Base-by-base conservation (phyloP, 352 stramenopile genomes). In the Pythium aristosporum region DNA sequence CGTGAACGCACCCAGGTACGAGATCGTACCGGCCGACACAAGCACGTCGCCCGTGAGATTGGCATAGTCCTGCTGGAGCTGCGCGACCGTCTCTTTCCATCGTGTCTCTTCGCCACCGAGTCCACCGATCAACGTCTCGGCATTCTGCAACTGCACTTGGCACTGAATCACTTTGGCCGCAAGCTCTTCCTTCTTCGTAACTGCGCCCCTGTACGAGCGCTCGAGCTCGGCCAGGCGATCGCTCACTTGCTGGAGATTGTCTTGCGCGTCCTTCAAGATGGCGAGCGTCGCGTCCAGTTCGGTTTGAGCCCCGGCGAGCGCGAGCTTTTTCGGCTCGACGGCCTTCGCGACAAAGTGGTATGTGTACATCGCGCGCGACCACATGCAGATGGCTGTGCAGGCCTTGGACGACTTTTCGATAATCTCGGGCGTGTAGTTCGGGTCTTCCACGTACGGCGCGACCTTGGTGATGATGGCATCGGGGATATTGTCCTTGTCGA, bases 401-500 rank as follows among this genome's bases (percentile, higher is more conserved):
- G 91, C 91, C 60, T 96, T 96, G 1, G 89, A 97, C 3, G 91
- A 94, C 53, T 96, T 97, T 28, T 97, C 88, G 57, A 98, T 97
- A n/a, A 81, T 77, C 30, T 96, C 88, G 0, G 91, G 90, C 5
- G 87, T 96, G 58, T 96, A 97, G 56, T 96, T 95, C 1, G 87
- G 87, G 59, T 96, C 88, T 52, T 94, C 83, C 76, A 96, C 96
- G 67, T 92, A 96, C 0, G 88, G 82, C 0, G 74, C 58, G 2
- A 93, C 82, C 59, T 92, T 95, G 10, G 73, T 57, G 41, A 97
- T 90, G 58, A 97, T 94, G 9, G 80, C 80, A 54, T 97, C 89
- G 0, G 89, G 86, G 41, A 98, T 98, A 62, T 98, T 97, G 62
- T 98, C 91, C 65, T 98, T 98, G 73, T 98, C 91, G 49, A 97